Percentiles rank a stretch among this genome's conserved stretches.
These are phyloP conservation scores for Calophaca sinica DNA, from an alignment of 306 rosid species.

Conservation along the genomic window DNA sequence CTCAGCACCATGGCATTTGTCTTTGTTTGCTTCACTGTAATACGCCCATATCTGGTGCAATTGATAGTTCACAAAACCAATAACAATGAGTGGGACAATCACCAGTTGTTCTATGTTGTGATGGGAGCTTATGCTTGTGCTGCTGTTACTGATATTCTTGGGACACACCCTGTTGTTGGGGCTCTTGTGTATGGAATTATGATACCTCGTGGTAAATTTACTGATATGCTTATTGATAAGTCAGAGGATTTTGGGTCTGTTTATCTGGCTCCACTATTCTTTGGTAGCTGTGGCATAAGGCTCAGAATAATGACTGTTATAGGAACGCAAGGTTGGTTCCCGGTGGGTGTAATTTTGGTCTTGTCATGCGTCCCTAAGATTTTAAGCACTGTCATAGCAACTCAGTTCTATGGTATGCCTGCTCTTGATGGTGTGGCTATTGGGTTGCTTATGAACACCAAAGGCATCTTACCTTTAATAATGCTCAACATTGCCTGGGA, in stretches of 20 bases:
- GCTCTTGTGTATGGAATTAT: slow-evolving; percentile 55
- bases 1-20: slow-evolving; percentile 13
- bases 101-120: slow-evolving; percentile 39
- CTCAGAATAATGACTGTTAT: neutral
- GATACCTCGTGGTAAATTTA: slow-evolving; percentile 54
- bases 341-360: neutral
- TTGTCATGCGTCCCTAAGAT: slow-evolving; percentile 47
- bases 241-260: slow-evolving; percentile 46
- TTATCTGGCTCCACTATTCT: slow-evolving; percentile 50
- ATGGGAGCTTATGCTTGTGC: slow-evolving; percentile 46
- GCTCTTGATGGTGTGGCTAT: slow-evolving; percentile 48
- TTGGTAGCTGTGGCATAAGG: slow-evolving; percentile 47
- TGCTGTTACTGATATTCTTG: slow-evolving; percentile 48
- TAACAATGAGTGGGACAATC: slow-evolving; percentile 41
- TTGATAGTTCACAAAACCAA: neutral
- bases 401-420: slow-evolving; percentile 42
- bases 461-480: slow-evolving; percentile 52
- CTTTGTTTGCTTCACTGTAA: neutral
- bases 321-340: neutral
- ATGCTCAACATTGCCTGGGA: slow-evolving; percentile 51
- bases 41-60: slow-evolving; percentile 43
- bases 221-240: slow-evolving; percentile 44
- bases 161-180: slow-evolving; percentile 55
- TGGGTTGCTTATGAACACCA: slow-evolving; percentile 58
- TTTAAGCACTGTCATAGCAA: slow-evolving; percentile 44